Conservation (phyloP, 2,329 filamentous ascomycete species). For the Fragosphaeria purpurea region DNA sequence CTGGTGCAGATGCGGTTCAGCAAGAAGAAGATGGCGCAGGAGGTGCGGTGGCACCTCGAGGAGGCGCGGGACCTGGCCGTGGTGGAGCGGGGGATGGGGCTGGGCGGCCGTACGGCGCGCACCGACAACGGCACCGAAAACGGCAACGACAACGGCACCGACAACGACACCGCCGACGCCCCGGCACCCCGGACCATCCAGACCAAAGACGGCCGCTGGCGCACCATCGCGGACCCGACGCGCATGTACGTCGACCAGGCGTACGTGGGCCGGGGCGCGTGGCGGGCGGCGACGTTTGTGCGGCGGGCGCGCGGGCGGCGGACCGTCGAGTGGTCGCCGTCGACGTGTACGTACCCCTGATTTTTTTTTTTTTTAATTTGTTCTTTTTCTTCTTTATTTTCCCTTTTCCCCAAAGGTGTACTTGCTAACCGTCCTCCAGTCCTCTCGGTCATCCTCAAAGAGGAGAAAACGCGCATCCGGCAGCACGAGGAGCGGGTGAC, state of each 20-base stretch:
- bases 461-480: conserved; percentile 81
- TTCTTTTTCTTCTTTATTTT: background rate
- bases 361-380: background rate
- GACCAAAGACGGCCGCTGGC: conserved; percentile 64
- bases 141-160: conserved; percentile 13
- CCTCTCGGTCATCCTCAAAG: conserved; percentile 76
- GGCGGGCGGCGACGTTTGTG: conserved; percentile 46
- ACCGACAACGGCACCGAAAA: conserved; percentile 17
- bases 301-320: conserved; percentile 66
- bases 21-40: conserved; percentile 81
- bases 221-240: conserved; percentile 63
- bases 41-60: conserved; percentile 70
- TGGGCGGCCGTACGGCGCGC: conserved; percentile 39
- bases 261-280: conserved; percentile 71
- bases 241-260: conserved; percentile 84
- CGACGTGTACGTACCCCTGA: conserved; percentile 51
- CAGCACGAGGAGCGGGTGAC: conserved; percentile 67
- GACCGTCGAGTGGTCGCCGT: conserved; percentile 50
- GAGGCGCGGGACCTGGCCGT: conserved; percentile 74
- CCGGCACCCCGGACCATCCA: conserved; percentile 43
- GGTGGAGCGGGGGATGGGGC: conserved; percentile 73
- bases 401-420: background rate
- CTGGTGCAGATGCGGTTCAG: conserved; percentile 92
- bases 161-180: conserved; percentile 16
- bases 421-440: conserved; percentile 34